phyloP scores from a whole-genome alignment of 1,284 basidiomycete species.

The Xerocomus nothofagi region DNA sequence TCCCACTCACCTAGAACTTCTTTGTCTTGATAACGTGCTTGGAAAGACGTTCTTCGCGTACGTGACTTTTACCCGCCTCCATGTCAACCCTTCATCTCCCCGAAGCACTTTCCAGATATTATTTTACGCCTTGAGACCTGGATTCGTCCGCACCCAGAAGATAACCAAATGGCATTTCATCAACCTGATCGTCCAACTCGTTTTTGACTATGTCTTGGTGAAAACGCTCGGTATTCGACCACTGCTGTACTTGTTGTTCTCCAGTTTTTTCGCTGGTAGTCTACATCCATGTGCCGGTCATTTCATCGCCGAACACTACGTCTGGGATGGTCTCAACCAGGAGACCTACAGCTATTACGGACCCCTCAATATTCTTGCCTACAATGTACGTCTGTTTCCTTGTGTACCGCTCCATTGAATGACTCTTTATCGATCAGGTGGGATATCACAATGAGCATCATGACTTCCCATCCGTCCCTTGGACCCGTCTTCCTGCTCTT shows the following conservation, averaged over 20 bases:
- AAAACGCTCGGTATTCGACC: slow-evolving; percentile 60
- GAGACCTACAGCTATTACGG: slow-evolving; percentile 99
- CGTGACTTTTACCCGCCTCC: slow-evolving; percentile 25
- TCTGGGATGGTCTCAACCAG: slow-evolving; percentile 87
- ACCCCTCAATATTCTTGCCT: slow-evolving; percentile 86
- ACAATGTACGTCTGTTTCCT: slow-evolving; percentile 68
- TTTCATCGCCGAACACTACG: slow-evolving; percentile 96
- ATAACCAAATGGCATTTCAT: slow-evolving; percentile 83
- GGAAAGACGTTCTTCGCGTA: slow-evolving; percentile 98
- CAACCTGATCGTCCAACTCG: slow-evolving; percentile 73
- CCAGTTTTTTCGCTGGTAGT: slow-evolving; percentile 93
- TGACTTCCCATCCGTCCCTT: slow-evolving; percentile 95
- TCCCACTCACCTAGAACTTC: slow-evolving; percentile 82
- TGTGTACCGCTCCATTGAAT: background rate
- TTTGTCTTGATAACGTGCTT: slow-evolving; percentile 90
- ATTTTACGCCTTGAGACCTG: slow-evolving; percentile 96
- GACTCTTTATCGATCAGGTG: slow-evolving; percentile 52
- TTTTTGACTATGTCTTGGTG: slow-evolving; percentile 73
- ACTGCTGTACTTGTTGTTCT: slow-evolving; percentile 82
- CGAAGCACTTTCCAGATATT: slow-evolving; percentile 93
- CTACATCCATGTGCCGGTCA: slow-evolving; percentile 95
- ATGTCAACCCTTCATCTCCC: slow-evolving; percentile 1
- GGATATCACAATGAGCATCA: slow-evolving; percentile 99
- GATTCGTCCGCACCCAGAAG: slow-evolving; percentile 86
- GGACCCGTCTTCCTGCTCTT: slow-evolving; percentile 91